These are phyloP conservation scores for Arthromyces matolae DNA, from an alignment of 768 basidiomycete genomes.

Conservation along the genomic window DNA sequence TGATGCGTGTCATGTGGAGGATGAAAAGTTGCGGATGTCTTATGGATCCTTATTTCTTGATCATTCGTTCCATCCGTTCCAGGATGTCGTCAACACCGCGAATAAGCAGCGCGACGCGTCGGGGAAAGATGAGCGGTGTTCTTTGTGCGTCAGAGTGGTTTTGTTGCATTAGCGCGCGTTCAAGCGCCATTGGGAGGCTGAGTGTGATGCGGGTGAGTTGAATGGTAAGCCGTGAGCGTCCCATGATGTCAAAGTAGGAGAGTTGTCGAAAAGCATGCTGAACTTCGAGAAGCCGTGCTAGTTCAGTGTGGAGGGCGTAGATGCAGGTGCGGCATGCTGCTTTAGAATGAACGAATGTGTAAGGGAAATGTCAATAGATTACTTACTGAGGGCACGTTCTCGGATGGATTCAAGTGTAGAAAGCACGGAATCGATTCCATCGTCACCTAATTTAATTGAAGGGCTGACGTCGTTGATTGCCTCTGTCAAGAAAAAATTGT, in stretches of 20 bases:
- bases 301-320: conserved; percentile 65
- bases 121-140: conserved; percentile 44
- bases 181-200: conserved; percentile 68
- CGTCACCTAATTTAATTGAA: conserved; percentile 70
- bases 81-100: conserved; percentile 59
- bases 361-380: not conserved
- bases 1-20: not conserved
- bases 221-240: conserved; percentile 71
- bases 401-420: conserved; percentile 66
- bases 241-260: conserved; percentile 73
- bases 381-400: conserved; percentile 69
- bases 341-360: conserved; percentile 5
- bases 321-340: conserved; percentile 76
- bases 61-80: conserved; percentile 61
- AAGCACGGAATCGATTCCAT: conserved; percentile 75
- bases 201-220: conserved; percentile 77
- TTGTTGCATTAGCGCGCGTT: conserved; percentile 59
- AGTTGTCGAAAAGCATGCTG: conserved; percentile 73
- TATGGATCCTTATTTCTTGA: conserved; percentile 27
- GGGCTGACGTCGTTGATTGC: conserved; percentile 80
- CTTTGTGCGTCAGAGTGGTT: conserved; percentile 15
- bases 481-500: conserved; percentile 36
- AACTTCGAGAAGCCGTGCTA: conserved; percentile 76
- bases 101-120: conserved; percentile 55
- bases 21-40: not conserved